phyloP scores from a whole-genome alignment of 2,329 filamentous ascomycete species.

The Sarocladium kiliense region DNA sequence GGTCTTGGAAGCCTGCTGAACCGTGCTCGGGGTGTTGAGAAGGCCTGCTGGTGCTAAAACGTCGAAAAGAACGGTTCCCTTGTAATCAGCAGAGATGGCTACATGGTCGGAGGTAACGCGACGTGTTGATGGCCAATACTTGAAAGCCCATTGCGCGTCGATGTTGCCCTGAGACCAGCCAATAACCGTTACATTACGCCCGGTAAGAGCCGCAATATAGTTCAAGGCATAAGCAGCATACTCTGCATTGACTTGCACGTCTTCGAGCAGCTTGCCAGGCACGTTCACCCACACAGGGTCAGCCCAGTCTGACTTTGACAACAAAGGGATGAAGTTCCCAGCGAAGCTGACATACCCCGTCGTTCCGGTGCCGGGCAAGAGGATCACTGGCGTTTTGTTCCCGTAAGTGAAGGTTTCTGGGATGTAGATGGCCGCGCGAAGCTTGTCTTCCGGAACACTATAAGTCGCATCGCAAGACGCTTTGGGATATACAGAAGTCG shows the following conservation, averaged over 20 bases:
- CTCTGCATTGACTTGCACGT: constrained; percentile 47
- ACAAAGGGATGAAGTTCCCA: constrained; percentile 43
- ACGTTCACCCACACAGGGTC: constrained; percentile 54
- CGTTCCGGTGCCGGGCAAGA: constrained; percentile 48
- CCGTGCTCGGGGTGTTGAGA: constrained; percentile 27
- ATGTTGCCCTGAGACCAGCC: constrained; percentile 52
- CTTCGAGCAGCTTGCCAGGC: constrained; percentile 37
- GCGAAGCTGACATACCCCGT: constrained; percentile 39
- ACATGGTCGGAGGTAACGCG: constrained; percentile 42
- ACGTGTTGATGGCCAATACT: constrained; percentile 50
- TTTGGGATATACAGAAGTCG: constrained; percentile 27
- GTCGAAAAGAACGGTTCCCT: constrained; percentile 18
- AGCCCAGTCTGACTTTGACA: constrained; percentile 33
- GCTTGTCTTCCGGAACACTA: constrained; percentile 35
- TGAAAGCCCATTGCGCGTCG: constrained; percentile 51
- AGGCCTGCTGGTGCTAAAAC: constrained; percentile 12
- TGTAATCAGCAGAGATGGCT: constrained; percentile 46
- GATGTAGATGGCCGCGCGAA: constrained; percentile 48
- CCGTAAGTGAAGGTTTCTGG: constrained; percentile 42
- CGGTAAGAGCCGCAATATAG: constrained; percentile 41
- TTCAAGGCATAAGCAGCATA: constrained; percentile 55
- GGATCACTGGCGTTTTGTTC: constrained; percentile 39
- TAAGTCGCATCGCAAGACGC: constrained; percentile 41
- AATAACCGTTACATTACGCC: constrained; percentile 37
- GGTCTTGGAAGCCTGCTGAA: constrained; percentile 42